These are phyloP conservation scores for Clonostachys solani DNA, from an alignment of 2,329 filamentous ascomycete species.

Conservation along the genomic window DNA sequence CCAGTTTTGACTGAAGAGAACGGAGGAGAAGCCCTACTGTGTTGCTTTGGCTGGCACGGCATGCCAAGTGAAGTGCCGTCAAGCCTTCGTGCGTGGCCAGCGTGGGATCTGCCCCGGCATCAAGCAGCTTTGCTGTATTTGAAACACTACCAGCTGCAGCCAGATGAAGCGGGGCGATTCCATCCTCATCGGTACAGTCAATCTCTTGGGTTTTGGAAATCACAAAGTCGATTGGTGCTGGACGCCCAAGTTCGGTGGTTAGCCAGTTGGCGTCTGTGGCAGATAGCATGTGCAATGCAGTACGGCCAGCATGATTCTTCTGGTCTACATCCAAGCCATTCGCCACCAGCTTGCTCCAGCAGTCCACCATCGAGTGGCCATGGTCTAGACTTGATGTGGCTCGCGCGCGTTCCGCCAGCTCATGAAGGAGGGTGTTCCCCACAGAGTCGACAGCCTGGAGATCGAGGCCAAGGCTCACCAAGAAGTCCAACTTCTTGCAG, in stretches of 20 bases:
- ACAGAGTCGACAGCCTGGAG: background rate
- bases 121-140: background rate
- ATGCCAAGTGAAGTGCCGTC: background rate
- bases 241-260: too few relatives aligned
- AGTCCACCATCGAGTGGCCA: background rate
- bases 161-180: background rate
- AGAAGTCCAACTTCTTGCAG: background rate
- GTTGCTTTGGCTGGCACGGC: background rate
- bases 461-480: background rate
- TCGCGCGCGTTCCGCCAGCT: background rate
- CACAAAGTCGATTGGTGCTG: background rate
- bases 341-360: background rate
- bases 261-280: background rate
- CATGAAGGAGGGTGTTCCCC: background rate
- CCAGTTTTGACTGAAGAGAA: background rate
- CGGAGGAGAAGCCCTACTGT: background rate
- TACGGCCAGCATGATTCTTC: background rate
- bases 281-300: background rate
- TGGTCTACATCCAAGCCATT: background rate
- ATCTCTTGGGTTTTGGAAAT: background rate
- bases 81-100: background rate
- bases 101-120: background rate
- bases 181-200: background rate
- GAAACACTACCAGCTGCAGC: background rate
- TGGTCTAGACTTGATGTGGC: background rate